phyloP scores from a whole-genome alignment of 768 basidiomycete species.

The Tulasnella sp. region DNA sequence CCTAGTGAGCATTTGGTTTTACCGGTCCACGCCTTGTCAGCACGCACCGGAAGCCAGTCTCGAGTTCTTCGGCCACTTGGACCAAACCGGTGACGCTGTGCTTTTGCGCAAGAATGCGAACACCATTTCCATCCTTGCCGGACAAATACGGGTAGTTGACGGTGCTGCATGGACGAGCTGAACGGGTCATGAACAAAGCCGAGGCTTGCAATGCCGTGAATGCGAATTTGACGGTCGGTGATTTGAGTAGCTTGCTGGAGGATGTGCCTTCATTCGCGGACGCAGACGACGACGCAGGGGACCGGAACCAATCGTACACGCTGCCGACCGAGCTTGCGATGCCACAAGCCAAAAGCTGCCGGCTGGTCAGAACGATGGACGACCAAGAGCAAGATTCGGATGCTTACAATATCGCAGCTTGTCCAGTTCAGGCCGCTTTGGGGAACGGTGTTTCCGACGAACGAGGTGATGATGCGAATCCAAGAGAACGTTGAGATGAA shows the following conservation, averaged over 20 bases:
- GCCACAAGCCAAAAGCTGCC: slow-evolving; percentile 4
- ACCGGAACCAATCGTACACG: not conserved
- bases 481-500: slow-evolving; percentile 4
- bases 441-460: not conserved
- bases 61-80: slow-evolving; percentile 58
- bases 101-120: slow-evolving; percentile 22
- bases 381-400: not conserved
- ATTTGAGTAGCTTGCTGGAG: not conserved
- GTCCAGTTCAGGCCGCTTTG: not conserved
- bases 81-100: slow-evolving; percentile 58
- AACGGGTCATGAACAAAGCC: slow-evolving; percentile 18
- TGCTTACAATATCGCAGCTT: slow-evolving; percentile 11
- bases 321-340: not conserved
- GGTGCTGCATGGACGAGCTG: slow-evolving; percentile 39
- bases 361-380: not conserved
- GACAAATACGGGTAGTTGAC: slow-evolving; percentile 32
- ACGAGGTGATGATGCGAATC: not conserved
- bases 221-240: slow-evolving; percentile 40
- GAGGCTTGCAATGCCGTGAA: slow-evolving; percentile 27
- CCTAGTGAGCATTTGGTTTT: not conserved
- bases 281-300: not conserved
- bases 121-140: slow-evolving; percentile 9
- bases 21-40: not conserved
- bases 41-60: slow-evolving; percentile 10
- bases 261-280: not conserved